Evolutionary conservation across 768 basidiomycete genomes (phyloP), one percentile per base, ranked within the genome.

Genomic region (Roridomyces roridus): DNA sequence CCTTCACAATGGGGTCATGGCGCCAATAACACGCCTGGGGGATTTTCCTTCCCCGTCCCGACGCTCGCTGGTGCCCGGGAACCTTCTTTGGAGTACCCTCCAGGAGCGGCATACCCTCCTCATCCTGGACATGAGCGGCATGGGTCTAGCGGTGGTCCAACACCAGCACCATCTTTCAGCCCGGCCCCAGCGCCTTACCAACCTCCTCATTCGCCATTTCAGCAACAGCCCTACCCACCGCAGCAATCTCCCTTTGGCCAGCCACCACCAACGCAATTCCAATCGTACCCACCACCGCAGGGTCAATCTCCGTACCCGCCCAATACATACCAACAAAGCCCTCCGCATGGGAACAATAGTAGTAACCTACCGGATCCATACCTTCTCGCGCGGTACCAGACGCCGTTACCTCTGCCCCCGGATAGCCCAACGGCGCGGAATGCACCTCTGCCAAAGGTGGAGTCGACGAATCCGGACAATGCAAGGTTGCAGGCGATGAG

Each of bases 361-460:
- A 59, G 51, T 24, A 70, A 72, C 24, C 51, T 76, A 7, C 76
- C 74, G 2, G 81, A 81, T 60, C 77, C 79, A 24, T 76, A 80
- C 60, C 70, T 79, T 9, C 66, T 72, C 34, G 69, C 68, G 20
- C 79, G 85, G 18, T 87, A 87, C 67, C 76, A 79, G 41, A 72
- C 79, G 0, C 84, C 86, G 15, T 70, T 86, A 15, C 84, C 85
- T 4, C 73, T 85, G 9, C 85, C 85, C n/a, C 71, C 76, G 20
- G 36, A 23, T 23, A 40, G 34, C 37, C 21, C 31, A 37, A 21
- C 46, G 70, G 66, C 63, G 68, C 42, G 61, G 49, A 53, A 34
- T 4, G 31, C 7, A 15, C 63, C 53, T 49, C 41, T n/a, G 64
- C 46, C 12, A 47, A 42, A 11, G 28, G 35, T 5, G 20, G 39